phyloP scores from a whole-genome alignment of 2,329 filamentous ascomycete genomes.

The Ascochyta rabiei region DNA sequence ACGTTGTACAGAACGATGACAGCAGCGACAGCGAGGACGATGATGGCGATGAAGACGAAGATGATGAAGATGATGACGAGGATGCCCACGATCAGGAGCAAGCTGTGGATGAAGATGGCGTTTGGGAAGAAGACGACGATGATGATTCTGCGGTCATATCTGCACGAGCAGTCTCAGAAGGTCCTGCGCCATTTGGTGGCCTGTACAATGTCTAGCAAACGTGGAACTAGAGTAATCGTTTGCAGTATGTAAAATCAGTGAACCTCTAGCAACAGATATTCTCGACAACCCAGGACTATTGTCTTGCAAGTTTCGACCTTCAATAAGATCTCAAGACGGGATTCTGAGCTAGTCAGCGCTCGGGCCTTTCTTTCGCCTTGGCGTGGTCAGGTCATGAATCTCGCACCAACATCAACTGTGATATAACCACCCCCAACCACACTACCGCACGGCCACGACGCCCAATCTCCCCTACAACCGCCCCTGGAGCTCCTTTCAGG shows the following conservation, averaged over 20 bases:
- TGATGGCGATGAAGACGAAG: conserved; percentile 24
- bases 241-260: background rate
- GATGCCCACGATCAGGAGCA: conserved; percentile 21
- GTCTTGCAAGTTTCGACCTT: no score
- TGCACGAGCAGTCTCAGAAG: conserved; percentile 23
- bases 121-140: conserved; percentile 25
- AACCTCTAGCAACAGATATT: no score
- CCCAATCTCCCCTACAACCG: conserved; percentile 24
- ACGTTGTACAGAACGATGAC: conserved; percentile 24
- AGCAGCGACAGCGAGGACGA: conserved; percentile 20
- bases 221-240: background rate
- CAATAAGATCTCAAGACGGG: no score
- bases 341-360: background rate
- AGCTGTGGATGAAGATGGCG: conserved; percentile 25
- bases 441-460: conserved; percentile 30
- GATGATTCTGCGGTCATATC: conserved; percentile 19
- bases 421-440: conserved; percentile 30
- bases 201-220: conserved; percentile 25
- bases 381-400: conserved; percentile 20
- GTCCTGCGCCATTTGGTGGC: conserved; percentile 32
- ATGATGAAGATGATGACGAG: conserved; percentile 23
- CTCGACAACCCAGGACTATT: background rate
- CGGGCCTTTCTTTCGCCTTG: conserved; percentile 19
- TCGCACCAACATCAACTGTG: conserved; percentile 23
- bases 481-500: conserved; percentile 28